Percentiles rank a stretch among this genome's conserved stretches.
Evolutionary conservation across 2,329 filamentous ascomycete genomes (phyloP).

Genomic region (Corniculantispora saksenae): DNA sequence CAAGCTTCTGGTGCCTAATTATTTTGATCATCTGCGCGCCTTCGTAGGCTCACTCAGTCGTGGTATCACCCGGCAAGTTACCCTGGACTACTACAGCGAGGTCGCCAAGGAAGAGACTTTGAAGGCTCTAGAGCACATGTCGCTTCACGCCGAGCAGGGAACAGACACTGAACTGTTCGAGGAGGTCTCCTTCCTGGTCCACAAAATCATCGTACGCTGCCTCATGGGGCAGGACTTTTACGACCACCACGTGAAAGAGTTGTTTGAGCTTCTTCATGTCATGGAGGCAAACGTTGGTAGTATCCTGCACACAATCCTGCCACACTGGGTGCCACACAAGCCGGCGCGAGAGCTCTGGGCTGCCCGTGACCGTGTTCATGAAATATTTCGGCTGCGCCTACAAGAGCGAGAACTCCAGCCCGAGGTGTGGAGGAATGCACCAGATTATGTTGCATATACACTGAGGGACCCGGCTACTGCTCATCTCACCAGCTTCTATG

Average conservation of each 20-base stretch:
- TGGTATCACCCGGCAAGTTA: constrained; percentile 19
- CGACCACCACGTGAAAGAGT: constrained; percentile 18
- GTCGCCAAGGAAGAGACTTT: constrained; percentile 24
- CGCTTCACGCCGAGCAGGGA: constrained; percentile 18
- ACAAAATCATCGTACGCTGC: constrained; percentile 20
- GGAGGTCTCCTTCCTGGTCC: constrained; percentile 19
- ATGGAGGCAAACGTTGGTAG: constrained; percentile 22
- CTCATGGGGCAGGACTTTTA: constrained; percentile 27
- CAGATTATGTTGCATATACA: constrained; percentile 25
- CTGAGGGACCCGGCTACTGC: constrained; percentile 22
- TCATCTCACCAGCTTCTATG: constrained; percentile 17
- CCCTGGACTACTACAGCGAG: constrained; percentile 14
- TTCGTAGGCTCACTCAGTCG: constrained; percentile 19
- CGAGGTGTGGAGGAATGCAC: not conserved
- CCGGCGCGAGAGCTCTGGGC: constrained; percentile 18
- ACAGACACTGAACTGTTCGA: constrained; percentile 20
- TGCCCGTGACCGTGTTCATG: constrained; percentile 22
- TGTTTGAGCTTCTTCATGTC: constrained; percentile 20
- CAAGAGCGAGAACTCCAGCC: constrained; percentile 13
- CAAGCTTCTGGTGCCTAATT: constrained; percentile 22
- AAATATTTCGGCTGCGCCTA: constrained; percentile 24
- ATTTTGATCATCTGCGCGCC: constrained; percentile 18
- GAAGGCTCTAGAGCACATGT: constrained; percentile 14
- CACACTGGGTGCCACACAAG: constrained; percentile 23
- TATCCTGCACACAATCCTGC: constrained; percentile 20